Base-by-base conservation (phyloP, 2,329 filamentous ascomycete species). In the Scytalidium sp. region DNA sequence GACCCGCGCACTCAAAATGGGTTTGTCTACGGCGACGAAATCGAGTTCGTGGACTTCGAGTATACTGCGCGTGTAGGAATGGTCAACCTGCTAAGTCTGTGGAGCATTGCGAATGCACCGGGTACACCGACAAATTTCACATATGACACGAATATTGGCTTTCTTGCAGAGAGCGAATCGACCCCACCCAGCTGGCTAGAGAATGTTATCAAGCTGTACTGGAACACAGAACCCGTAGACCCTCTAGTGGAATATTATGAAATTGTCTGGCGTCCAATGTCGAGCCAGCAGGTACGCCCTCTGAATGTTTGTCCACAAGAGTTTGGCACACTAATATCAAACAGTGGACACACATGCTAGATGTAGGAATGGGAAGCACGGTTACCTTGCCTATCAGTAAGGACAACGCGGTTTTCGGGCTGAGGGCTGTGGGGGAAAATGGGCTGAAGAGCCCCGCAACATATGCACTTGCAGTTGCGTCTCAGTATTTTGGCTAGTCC, bases 371-470 rank as follows among this genome's bases (percentile, higher is more conserved):
- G 13, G 71, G 72, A 2, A 68, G 67, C 1, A 67, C 63, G 41
- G 72, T 70, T 2, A 76, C 69, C 3, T 61, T 83, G 15, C 61
- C 70, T 1, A 60, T 82, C 53, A 76, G 72, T 43, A 81, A 81
- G 63, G 79, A 83, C 51, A 79, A 80, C 63, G 75, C 78, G 7
- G 71, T 80, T 20, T 80, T 82, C 62, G 79, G 79, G 0, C 68
- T 83, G 1, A 65, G 79, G 52, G 67, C 76, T 13, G 73, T 78
- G 8, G 74, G 75, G 0, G 68, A 59, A 51, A 73, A 76, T 59
- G 76, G 76, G 15, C 73, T 70, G 47, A 77, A 72, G 64, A 75
- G 72, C 56, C 74, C 74, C 5, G 75, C 73, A 19, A 50, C 46
- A 2, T 51, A 51, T 45, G 41, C 52, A 21, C 43, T 54, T 4